Conservation (phyloP, 2,329 filamentous ascomycete species). For the Penicillium sp. region DNA sequence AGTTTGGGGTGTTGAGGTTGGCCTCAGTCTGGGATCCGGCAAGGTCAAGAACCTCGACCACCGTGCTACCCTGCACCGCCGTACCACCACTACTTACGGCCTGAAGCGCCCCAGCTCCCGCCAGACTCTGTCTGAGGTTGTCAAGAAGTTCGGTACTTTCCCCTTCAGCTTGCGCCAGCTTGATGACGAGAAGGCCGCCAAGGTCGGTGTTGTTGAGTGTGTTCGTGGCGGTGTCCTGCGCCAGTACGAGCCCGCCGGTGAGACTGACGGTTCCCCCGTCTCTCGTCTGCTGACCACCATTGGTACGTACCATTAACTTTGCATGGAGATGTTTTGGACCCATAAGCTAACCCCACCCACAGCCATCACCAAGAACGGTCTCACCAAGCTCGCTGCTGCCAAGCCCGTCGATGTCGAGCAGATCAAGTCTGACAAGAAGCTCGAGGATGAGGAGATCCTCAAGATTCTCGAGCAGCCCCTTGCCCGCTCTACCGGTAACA, state of each 20-base stretch:
- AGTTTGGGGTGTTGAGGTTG: constrained; percentile 97
- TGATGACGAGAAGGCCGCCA: constrained; percentile 90
- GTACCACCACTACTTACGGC: constrained; percentile 85
- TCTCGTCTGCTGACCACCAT: constrained; percentile 86
- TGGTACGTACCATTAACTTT: constrained; percentile 61
- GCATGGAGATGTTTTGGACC: neutral
- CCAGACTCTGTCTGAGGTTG: constrained; percentile 87
- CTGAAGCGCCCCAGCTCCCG: constrained; percentile 93
- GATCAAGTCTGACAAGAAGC: constrained; percentile 96
- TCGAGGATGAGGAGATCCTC: constrained; percentile 90
- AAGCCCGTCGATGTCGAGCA: constrained; percentile 74
- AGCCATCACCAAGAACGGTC: constrained; percentile 97
- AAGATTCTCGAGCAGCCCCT: constrained; percentile 90
- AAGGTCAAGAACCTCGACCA: constrained; percentile 93
- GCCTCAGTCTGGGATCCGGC: constrained; percentile 83
- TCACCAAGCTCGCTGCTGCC: constrained; percentile 79
- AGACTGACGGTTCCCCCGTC: constrained; percentile 84
- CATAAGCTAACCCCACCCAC: constrained; percentile 26
- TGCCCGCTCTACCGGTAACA: constrained; percentile 60
- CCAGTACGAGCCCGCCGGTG: constrained; percentile 93
- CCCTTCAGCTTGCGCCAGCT: constrained; percentile 97
- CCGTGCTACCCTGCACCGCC: constrained; percentile 86
- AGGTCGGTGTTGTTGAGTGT: constrained; percentile 96
- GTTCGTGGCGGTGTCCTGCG: constrained; percentile 89
- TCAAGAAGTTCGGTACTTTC: constrained; percentile 97